Base-by-base conservation (phyloP, 805 yeast genomes). In the Hemisphaericaspora nanyangensis region DNA sequence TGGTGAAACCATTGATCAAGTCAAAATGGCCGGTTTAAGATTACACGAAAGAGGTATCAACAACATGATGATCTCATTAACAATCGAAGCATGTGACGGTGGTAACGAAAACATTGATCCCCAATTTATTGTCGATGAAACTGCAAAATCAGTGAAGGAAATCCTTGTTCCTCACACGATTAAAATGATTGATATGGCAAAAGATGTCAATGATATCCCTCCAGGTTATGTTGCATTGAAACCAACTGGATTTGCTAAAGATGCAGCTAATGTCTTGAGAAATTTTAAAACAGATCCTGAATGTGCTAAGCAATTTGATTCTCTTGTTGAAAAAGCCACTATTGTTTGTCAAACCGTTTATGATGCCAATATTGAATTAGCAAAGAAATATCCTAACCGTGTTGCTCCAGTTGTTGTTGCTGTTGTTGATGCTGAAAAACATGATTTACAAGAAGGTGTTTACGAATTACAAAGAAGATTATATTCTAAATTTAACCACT, bases 11-110 rank as follows among this genome's bases (percentile, higher is more conserved):
- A 73, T 82, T 39, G 61, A 62, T 8, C 85, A 89, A 47, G 93
- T 90, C 11, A 68, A 77, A 38, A 58, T 68, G 39, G 84, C 95
- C 4, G 95, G 95, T 38, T 65, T 70, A 39, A 68, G 78, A 42
- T 71, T 90, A 48, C 70, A 78, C 39, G 60, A 73, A 37, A 73
- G 95, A 44, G 95, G 95, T 7, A 85, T 89, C 54, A 79, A 85
- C 49, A 91, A 90, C 68, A 87, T 90, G 95, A 88, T 90, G 95
- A 68, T 90, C n/a, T 83, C 95, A 1, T 77, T 88, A 58, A 87
- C 96, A 12, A 89, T 90, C 37, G 98, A 90, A 63, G 95, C 93
- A 40, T 82, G 96, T 38, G 86, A 86, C 47, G 96, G 95, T 28
- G 26, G 26, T 22, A 76, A 75, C 42, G 74, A 77, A 55, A 68